These are phyloP conservation scores for Zasmidium citrigriseum DNA, from an alignment of 2,329 filamentous ascomycete species.

Conservation along the genomic window DNA sequence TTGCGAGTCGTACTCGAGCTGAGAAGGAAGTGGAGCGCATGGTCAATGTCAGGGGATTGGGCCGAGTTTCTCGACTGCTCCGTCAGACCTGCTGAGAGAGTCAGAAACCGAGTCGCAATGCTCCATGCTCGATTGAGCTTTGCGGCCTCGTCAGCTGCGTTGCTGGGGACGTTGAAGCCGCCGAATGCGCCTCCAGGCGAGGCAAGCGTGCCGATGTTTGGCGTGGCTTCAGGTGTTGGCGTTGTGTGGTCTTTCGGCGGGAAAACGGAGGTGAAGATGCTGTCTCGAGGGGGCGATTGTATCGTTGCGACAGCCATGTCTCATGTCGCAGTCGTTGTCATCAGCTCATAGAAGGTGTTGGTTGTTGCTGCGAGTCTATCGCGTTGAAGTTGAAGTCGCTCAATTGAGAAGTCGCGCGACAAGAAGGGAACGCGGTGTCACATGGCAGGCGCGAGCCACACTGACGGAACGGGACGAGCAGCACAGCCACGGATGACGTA, in stretches of 20 bases:
- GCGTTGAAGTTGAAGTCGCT: not conserved
- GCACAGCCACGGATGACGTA: constrained; percentile 4
- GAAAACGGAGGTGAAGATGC: constrained; percentile 46
- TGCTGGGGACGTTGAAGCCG: constrained; percentile 41
- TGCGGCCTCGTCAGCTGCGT: constrained; percentile 35
- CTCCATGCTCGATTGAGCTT: constrained; percentile 48
- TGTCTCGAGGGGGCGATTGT: constrained; percentile 5
- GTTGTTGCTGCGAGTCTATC: not conserved
- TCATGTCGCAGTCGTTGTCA: constrained; percentile 1
- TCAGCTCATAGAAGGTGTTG: not conserved
- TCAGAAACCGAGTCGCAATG: constrained; percentile 46
- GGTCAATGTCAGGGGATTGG: constrained; percentile 14
- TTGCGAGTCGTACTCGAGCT: constrained; percentile 18
- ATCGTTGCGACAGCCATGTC: constrained; percentile 14
- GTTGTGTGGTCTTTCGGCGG: constrained; percentile 44
- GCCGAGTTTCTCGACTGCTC: constrained; percentile 1
- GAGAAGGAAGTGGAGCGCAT: constrained; percentile 18
- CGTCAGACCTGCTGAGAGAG: constrained; percentile 7
- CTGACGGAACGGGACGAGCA: not conserved
- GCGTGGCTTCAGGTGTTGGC: constrained; percentile 47
- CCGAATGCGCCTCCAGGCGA: constrained; percentile 44
- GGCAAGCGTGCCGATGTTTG: constrained; percentile 41
- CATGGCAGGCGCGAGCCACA: not conserved
- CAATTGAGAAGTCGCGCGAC: not conserved
- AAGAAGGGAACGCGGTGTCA: not conserved